Evolutionary conservation across 108 stramenopile genomes (phyloP).

Genomic region (Cyclostephanos invisitatus): DNA sequence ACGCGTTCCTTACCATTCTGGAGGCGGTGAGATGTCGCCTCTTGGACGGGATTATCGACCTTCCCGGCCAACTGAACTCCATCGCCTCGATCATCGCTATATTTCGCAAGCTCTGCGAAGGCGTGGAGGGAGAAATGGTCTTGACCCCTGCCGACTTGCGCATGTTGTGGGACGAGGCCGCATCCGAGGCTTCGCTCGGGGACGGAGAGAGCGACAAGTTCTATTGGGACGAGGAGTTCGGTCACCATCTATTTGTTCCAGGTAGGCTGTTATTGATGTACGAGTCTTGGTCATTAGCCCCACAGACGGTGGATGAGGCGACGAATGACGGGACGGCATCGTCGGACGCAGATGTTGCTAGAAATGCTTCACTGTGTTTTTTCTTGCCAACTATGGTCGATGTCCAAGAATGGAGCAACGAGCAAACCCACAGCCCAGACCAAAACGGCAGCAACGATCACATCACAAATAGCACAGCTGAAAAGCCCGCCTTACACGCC

Average conservation of each 20-base stretch:
- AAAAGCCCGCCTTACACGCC: neutral
- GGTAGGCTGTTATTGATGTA: conserved; percentile 58
- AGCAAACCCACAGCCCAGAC: neutral
- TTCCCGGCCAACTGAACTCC: conserved; percentile 24
- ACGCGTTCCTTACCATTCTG: conserved; percentile 60
- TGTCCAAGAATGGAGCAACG: neutral
- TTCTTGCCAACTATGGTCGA: conserved; percentile 1
- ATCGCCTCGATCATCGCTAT: conserved; percentile 49
- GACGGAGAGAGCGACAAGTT: conserved; percentile 41
- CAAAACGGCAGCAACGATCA: neutral
- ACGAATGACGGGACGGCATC: neutral
- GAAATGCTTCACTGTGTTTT: neutral
- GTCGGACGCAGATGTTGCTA: neutral
- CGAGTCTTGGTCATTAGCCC: conserved; percentile 50
- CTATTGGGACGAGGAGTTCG: conserved; percentile 43
- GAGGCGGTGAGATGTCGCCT: conserved; percentile 48
- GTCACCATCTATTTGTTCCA: conserved; percentile 65
- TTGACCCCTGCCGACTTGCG: conserved; percentile 47
- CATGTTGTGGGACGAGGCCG: conserved; percentile 45
- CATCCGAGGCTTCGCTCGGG: conserved; percentile 49
- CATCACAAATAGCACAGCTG: neutral
- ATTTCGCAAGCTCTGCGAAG: conserved; percentile 50
- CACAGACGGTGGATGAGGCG: neutral
- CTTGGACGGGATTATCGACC: conserved; percentile 50
- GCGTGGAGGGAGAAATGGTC: conserved; percentile 51